phyloP scores from a whole-genome alignment of 495 filamentous ascomycete genomes.

The Annulohypoxylon nitens region DNA sequence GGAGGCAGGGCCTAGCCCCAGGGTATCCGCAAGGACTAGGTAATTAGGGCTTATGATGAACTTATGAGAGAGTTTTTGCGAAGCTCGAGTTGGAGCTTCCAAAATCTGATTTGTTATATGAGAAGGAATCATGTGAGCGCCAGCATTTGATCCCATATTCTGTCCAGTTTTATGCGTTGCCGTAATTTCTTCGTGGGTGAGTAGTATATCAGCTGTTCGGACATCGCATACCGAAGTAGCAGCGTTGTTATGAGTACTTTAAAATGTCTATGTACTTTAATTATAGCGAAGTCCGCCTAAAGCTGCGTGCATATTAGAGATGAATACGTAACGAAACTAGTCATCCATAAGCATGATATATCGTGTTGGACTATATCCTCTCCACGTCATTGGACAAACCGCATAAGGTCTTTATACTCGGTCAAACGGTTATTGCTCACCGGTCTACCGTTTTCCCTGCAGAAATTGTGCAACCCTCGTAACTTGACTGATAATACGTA shows the following conservation, averaged over 20 bases:
- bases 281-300: slow-evolving; percentile 1
- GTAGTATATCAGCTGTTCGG: slow-evolving; percentile 2
- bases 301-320: background rate
- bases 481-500: slow-evolving; percentile 5
- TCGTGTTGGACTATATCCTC: slow-evolving; percentile 1
- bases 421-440: slow-evolving; percentile 10
- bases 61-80: background rate
- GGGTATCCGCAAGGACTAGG: slow-evolving; percentile 3
- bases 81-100: background rate
- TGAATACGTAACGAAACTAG: slow-evolving; percentile 9
- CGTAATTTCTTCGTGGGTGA: slow-evolving; percentile 1
- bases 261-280: background rate
- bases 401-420: slow-evolving; percentile 3
- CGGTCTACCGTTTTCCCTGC: slow-evolving; percentile 10
- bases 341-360: slow-evolving; percentile 1
- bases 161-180: background rate
- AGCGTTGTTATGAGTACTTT: background rate
- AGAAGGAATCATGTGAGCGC: background rate
- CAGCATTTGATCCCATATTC: background rate
- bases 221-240: background rate
- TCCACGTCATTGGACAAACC: background rate
- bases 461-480: background rate
- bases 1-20: slow-evolving; percentile 1
- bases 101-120: background rate
- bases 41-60: background rate